Base-by-base conservation (phyloP, 2,329 filamentous ascomycete genomes). In the Verticillium dahliae region DNA sequence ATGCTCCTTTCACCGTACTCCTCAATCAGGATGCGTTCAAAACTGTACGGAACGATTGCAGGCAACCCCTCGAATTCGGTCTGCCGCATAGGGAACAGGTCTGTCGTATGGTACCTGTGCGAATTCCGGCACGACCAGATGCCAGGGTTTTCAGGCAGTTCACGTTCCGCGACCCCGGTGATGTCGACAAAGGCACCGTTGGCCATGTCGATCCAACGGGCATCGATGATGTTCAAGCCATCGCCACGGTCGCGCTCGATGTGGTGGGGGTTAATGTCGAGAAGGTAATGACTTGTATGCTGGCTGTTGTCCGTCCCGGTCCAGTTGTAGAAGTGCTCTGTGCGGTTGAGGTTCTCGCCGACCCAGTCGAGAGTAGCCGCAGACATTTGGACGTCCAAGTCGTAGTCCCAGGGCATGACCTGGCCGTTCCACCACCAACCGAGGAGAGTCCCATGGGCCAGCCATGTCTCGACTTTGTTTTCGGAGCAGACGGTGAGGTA, bases 361-460 rank as follows among this genome's bases (percentile, higher is more conserved):
- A 95, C 78, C 72, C 85, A 85, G 39, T 78, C 73, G 56, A 95
- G 79, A 1, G 90, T 92, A 37, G 80, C 76, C 61, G 82, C 83
- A 18, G 86, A 85, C 34, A 95, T 86, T 75, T 95, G 91, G 0
- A 90, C 90, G 73, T 96, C 91, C 56, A 95, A 79, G 73, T 96
- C 91, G 78, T 87, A 90, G 73, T 95, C 91, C 90, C 90, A 93
- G 0, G 90, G 90, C 77, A 93, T 85, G 70, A 91, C 86, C 75
- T 85, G 76, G 52, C 80, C 83, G 71, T 92, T 94, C 91, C 91
- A 96, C 90, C 90, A 95, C 91, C 91, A 96, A 13, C 91, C 91
- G 27, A 96, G 78, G 58, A 95, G 76, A 4, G 91, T 92, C 57
- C 91, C 91, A 73, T 96, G 91, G 45, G 91, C 91, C 62, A 96